These are phyloP conservation scores for Botryosphaeria agaves DNA, from an alignment of 2,329 filamentous ascomycete species.

Conservation along the genomic window DNA sequence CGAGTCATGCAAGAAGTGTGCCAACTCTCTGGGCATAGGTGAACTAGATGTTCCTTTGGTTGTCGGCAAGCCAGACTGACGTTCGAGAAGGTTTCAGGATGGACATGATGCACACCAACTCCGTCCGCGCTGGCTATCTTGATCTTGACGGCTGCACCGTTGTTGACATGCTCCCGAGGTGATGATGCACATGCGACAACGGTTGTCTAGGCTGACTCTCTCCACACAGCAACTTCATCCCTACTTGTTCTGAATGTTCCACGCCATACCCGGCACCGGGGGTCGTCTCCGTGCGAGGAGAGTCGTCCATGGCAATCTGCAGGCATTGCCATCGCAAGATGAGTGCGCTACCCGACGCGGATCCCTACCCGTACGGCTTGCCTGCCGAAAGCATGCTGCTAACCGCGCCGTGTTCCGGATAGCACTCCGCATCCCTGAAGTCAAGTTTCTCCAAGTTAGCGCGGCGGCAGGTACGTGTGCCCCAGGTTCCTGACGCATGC, in stretches of 20 bases:
- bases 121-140: constrained; percentile 60
- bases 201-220: neutral
- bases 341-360: constrained; percentile 25
- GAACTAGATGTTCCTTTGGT: constrained; percentile 4
- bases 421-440: constrained; percentile 57
- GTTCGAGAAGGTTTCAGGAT: constrained; percentile 26
- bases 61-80: constrained; percentile 3
- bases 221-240: constrained; percentile 48
- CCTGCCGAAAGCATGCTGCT: neutral
- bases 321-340: constrained; percentile 66
- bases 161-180: constrained; percentile 58
- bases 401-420: neutral
- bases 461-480: constrained; percentile 24
- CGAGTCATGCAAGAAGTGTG: constrained; percentile 38
- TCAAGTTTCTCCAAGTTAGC: constrained; percentile 60
- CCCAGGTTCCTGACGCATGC: too few relatives aligned
- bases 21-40: constrained; percentile 29
- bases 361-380: too few relatives aligned
- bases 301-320: constrained; percentile 57
- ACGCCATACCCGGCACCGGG: constrained; percentile 43
- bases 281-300: constrained; percentile 55
- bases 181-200: constrained; percentile 3
- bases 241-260: constrained; percentile 63
- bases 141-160: constrained; percentile 60
- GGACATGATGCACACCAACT: constrained; percentile 56